These are phyloP conservation scores for Alternaria dauci DNA, from an alignment of 2,329 filamentous ascomycete species.

Conservation along the genomic window DNA sequence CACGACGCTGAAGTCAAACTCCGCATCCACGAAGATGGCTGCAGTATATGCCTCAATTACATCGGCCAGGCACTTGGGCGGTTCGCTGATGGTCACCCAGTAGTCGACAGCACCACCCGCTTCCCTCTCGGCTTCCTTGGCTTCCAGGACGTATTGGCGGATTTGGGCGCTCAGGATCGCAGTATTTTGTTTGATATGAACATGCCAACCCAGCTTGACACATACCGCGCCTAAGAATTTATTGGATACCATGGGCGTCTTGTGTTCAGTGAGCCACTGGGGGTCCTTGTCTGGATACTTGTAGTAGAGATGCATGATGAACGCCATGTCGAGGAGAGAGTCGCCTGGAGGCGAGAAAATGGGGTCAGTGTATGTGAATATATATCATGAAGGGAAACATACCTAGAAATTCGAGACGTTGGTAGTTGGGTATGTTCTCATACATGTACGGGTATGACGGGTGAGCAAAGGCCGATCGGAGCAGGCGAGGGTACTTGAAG, in stretches of 20 bases:
- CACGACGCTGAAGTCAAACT: slow-evolving; percentile 78
- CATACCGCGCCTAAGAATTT: slow-evolving; percentile 87
- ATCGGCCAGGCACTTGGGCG: slow-evolving; percentile 83
- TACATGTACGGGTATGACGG: slow-evolving; percentile 79
- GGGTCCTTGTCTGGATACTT: slow-evolving; percentile 81
- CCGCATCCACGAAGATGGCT: slow-evolving; percentile 88
- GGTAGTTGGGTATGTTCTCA: slow-evolving; percentile 85
- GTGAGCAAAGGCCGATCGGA: slow-evolving; percentile 87
- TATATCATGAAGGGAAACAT: not conserved
- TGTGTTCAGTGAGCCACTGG: slow-evolving; percentile 97
- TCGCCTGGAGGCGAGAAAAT: slow-evolving; percentile 88
- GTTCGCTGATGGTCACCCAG: slow-evolving; percentile 67
- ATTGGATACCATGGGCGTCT: slow-evolving; percentile 99
- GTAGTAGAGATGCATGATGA: slow-evolving; percentile 82
- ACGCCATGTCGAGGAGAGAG: slow-evolving; percentile 84
- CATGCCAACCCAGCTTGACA: slow-evolving; percentile 79
- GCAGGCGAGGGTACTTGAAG: slow-evolving; percentile 78
- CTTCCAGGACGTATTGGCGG: slow-evolving; percentile 64
- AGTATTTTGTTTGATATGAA: slow-evolving; percentile 67
- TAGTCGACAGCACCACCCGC: slow-evolving; percentile 67
- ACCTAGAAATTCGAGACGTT: slow-evolving; percentile 54
- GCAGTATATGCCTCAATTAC: slow-evolving; percentile 89
- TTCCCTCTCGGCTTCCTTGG: slow-evolving; percentile 62
- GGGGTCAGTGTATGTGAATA: not conserved
- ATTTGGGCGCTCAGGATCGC: slow-evolving; percentile 62